These are phyloP conservation scores for Schizophyllum amplum DNA, from an alignment of 1,284 basidiomycete species.

Conservation along the genomic window DNA sequence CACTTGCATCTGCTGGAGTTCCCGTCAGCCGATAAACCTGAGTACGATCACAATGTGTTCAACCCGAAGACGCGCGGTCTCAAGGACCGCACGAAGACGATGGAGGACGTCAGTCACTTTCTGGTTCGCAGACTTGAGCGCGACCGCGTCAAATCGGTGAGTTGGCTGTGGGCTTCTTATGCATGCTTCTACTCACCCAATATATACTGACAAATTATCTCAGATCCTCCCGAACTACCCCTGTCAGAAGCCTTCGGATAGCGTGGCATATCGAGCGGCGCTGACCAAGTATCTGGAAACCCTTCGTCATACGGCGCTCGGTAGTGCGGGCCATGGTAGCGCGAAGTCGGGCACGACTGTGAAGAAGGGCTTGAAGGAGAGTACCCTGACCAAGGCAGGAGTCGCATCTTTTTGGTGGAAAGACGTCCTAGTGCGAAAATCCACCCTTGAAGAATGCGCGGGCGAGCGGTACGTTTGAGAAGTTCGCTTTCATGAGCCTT, in stretches of 20 bases:
- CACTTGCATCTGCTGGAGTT: slow-evolving; percentile 44
- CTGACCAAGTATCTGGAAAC: slow-evolving; percentile 41
- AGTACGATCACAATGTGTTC: slow-evolving; percentile 42
- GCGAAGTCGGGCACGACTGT: slow-evolving; percentile 9
- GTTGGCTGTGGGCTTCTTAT: slow-evolving; percentile 5
- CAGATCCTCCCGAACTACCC: slow-evolving; percentile 43
- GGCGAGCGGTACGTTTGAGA: slow-evolving; percentile 41
- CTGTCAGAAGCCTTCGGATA: slow-evolving; percentile 40
- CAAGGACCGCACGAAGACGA: slow-evolving; percentile 38
- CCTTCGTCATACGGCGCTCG: slow-evolving; percentile 29
- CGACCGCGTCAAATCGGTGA: slow-evolving; percentile 26
- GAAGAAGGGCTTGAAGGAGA: background rate
- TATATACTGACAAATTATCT: background rate
- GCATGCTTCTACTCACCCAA: background rate
- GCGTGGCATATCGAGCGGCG: slow-evolving; percentile 38
- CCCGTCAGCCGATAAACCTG: slow-evolving; percentile 24
- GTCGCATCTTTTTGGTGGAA: slow-evolving; percentile 40
- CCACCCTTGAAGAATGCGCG: slow-evolving; percentile 42
- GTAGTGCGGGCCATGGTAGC: slow-evolving; percentile 8
- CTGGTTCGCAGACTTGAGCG: slow-evolving; percentile 37
- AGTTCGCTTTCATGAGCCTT: background rate
- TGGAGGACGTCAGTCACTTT: slow-evolving; percentile 46
- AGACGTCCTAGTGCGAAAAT: slow-evolving; percentile 44
- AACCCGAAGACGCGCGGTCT: slow-evolving; percentile 33
- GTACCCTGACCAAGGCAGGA: slow-evolving; percentile 9